A percentile compares a stretch with the other conserved stretches of the same genome.
These are phyloP conservation scores for Talaromyces sp. DNA, from an alignment of 2,329 filamentous ascomycete genomes.

Conservation along the genomic window DNA sequence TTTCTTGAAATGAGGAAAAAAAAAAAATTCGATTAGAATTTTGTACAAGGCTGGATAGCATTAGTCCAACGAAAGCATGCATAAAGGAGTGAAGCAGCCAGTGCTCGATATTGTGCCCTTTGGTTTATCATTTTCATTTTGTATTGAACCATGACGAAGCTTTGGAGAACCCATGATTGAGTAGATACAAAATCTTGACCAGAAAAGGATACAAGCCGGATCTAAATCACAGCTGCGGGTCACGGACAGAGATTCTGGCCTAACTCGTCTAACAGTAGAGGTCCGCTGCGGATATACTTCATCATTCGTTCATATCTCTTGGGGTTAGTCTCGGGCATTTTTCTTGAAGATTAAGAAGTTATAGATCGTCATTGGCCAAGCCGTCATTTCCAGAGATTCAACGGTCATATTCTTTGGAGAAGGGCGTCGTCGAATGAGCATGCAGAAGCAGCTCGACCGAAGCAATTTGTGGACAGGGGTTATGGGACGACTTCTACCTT, in stretches of 20 bases:
- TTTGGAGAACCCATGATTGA: background rate
- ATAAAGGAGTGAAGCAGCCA: background rate
- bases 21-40: background rate
- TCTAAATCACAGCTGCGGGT: conserved; percentile 4
- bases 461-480: conserved; percentile 11
- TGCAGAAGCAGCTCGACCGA: conserved; percentile 11
- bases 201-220: background rate
- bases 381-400: conserved; percentile 5
- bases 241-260: background rate
- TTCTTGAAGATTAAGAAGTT: background rate
- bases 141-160: background rate
- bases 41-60: background rate
- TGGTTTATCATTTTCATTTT: background rate
- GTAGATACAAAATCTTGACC: background rate
- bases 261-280: background rate
- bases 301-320: background rate
- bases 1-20: background rate
- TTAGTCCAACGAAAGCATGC: background rate
- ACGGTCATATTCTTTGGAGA: conserved; percentile 7
- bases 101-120: background rate
- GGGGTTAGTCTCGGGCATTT: background rate
- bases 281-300: background rate
- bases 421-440: conserved; percentile 14
- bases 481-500: background rate
- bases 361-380: conserved; percentile 6